These are phyloP conservation scores for Lenwebbia sp. DNA, from an alignment of 345 rosid genomes.

Conservation along the genomic window DNA sequence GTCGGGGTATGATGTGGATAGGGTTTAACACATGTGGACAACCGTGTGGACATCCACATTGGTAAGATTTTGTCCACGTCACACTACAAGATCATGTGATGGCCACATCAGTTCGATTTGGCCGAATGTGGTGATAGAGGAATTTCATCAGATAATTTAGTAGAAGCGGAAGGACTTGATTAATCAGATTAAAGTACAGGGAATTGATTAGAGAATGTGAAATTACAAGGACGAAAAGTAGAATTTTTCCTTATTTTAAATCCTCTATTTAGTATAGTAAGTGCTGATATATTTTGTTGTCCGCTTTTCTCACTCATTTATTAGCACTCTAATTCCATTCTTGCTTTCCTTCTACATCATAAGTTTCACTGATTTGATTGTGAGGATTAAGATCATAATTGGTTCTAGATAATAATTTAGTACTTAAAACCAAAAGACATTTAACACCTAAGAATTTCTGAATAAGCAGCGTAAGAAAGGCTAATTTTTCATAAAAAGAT, in stretches of 20 bases:
- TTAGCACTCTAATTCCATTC: not conserved
- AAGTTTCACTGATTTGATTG: not conserved
- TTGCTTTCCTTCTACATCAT: not conserved
- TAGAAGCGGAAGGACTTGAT: not conserved
- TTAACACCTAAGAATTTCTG: not conserved
- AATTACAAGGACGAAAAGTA: not conserved
- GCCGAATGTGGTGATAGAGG: not conserved
- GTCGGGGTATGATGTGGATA: not conserved
- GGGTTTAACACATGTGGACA: not conserved
- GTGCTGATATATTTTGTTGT: not conserved
- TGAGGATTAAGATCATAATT: not conserved
- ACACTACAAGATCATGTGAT: not conserved
- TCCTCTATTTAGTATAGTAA: not conserved
- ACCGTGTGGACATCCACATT: not conserved
- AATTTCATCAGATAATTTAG: not conserved
- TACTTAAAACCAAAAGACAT: not conserved
- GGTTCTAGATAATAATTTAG: not conserved
- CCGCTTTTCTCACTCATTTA: not conserved
- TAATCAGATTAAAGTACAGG: not conserved
- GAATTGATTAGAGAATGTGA: not conserved
- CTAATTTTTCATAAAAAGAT: not conserved
- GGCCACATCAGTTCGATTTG: not conserved
- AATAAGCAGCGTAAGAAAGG: not conserved
- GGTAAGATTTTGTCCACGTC: not conserved
- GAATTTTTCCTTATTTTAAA: not conserved